phyloP scores from a whole-genome alignment of 257 asterid species.

The Nicotiana sylvestris region DNA sequence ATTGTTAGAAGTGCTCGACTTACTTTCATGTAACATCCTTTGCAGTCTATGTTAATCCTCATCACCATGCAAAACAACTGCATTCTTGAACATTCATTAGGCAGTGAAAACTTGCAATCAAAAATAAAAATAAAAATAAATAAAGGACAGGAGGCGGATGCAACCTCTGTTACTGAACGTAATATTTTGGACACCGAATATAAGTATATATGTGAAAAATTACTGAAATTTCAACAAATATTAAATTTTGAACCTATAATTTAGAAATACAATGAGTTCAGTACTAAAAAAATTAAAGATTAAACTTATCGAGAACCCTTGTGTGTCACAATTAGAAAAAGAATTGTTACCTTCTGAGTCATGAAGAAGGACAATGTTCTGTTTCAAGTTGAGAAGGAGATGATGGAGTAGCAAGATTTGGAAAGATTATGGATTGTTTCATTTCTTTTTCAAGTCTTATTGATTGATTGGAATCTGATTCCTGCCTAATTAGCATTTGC shows the following conservation, averaged over 20 bases:
- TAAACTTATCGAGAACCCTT: too few relatives aligned
- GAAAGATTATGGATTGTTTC: background rate
- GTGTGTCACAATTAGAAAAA: background rate
- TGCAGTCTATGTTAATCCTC: constrained; percentile 21
- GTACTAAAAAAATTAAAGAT: background rate
- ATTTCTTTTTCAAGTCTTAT: background rate
- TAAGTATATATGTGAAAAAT: background rate
- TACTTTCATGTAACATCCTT: constrained; percentile 18
- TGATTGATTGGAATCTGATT: constrained; percentile 3
- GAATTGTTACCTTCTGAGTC: background rate
- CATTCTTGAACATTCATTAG: background rate
- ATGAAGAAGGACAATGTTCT: background rate
- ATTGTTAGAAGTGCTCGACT: constrained; percentile 14
- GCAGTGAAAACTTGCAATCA: background rate
- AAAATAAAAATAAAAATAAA: background rate
- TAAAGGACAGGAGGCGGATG: background rate
- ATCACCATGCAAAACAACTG: constrained; percentile 22
- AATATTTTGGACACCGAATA: background rate
- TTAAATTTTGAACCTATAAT: background rate
- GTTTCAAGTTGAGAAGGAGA: background rate
- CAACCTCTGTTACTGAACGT: background rate
- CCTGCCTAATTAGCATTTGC: background rate
- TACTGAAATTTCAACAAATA: background rate
- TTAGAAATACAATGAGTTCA: background rate
- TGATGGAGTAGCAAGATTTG: background rate